Evolutionary conservation across 768 basidiomycete genomes (phyloP), one percentile per base, ranked within the genome.

Genomic region (Kwoniella mangroviensis): DNA sequence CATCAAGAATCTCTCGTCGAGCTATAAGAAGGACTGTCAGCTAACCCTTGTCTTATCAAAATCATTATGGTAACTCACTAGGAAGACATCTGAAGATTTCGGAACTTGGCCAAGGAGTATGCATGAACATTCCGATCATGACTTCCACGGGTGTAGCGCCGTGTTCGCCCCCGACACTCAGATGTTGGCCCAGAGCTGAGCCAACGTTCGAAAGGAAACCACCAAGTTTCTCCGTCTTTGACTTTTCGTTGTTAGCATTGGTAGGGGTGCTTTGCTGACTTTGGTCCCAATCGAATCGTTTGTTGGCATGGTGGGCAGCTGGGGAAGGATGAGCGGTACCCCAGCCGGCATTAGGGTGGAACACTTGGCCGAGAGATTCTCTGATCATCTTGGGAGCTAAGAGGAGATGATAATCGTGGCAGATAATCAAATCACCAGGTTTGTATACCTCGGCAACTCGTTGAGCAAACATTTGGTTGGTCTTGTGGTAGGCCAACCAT

Each of bases 61-160:
- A 24, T 11, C 10, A 51, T 52, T 21, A 17, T n/a, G 28, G 1
- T 24, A 19, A 88, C 90, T 83, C 74, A 92, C 93, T 89, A 2
- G 94, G 94, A 52, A 97, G 85, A 83, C 92, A 96, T 65, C 95
- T 87, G 87, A 98, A 99, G 73, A 98, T 91, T 80, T 99, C 96
- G 71, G 91, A 92, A 81, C 90, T 92, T 4, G 96, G 96, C 90
- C 98, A 98, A 13, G 96, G 95, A 0, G 96, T 98, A 84, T 99
- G 96, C 55, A 98, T 91, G 84, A 98, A 99, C 70, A 99, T 88
- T 3, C 95, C 96, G 52, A 96, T 86, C 70, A 90, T 88, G 63
- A 85, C 81, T 58, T 88, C 89, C 86, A 63, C 89, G 86, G 86
- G 85, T 81, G 89, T 81, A 40, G 68, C 67, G 28, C 52, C 60